Base-by-base conservation (phyloP, 1,139 yeast genomes). In the Suhomyces bokatorum region DNA sequence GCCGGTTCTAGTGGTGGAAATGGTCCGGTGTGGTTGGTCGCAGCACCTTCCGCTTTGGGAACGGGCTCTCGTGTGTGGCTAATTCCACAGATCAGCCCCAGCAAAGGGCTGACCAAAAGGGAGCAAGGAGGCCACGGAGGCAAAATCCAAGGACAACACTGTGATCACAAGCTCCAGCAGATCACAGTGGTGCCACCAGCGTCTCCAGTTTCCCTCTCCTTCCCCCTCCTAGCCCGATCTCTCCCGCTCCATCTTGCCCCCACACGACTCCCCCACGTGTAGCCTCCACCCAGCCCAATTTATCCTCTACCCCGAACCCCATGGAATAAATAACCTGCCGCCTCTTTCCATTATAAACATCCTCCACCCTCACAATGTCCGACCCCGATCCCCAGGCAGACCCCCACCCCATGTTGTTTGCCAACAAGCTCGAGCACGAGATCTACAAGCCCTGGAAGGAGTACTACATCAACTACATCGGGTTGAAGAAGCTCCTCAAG, bases 381-480 rank as follows among this genome's bases (percentile, higher is more conserved):
- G 42, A 39, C 14, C 15, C 39, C 20, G 24, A 29, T 13, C 35
- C 39, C 12, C 22, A 22, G 27, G 32, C 43, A n/a, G 44, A 44
- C 38, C 22, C 44, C 28, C 44, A 40, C 30, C 47, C 44, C 42
- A 90, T 93, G 98, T 70, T 91, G 51, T 93, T 91, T 62, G 96
- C 96, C 42, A 87, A 80, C 46, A 88, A 87, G 60, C 74, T 93
- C 48, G 85, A 85, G 45, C 83, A 80, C 55, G 97, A 91, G 65
- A 80, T 82, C 35, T 88, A 87, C 64, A 82, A 83, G 43, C 96
- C 97, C 3, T 93, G 99, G 99, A 85, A 80, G 64, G 79, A 81
- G 38, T 80, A 86, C 60, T 93, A 91, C 65, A 78, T 93, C 56
- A 77, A 83, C 60, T 93, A 93, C 64, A 95, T 83, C 56, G 72